These are phyloP conservation scores for Fraxinus sp. DNA, from an alignment of 305 asterid species.

Conservation along the genomic window DNA sequence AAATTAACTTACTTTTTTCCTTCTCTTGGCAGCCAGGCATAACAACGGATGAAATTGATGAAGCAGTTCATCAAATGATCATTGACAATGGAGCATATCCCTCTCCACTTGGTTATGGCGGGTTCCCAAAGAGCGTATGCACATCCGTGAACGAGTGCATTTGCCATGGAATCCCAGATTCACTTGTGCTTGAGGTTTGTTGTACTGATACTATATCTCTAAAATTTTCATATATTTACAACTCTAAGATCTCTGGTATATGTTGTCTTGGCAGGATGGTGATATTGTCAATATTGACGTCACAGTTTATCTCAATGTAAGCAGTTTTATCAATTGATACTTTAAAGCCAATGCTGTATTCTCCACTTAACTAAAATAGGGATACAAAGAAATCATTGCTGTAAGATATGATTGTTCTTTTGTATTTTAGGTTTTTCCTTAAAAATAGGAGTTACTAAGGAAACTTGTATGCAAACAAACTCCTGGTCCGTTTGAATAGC, in stretches of 20 bases:
- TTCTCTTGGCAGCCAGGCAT: conserved; percentile 92
- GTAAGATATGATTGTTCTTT: not conserved
- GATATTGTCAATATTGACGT: conserved; percentile 94
- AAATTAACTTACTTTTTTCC: conserved; percentile 25
- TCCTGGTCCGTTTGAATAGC: not conserved
- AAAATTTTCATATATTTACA: not conserved
- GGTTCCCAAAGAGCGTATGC: conserved; percentile 97
- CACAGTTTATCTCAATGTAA: conserved; percentile 92
- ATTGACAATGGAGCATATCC: conserved; percentile 92
- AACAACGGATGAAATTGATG: conserved; percentile 90
- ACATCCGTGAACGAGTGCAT: conserved; percentile 98
- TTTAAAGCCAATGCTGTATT: conserved; percentile 5
- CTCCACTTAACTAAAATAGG: conserved; percentile 8
- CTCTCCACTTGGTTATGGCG: conserved; percentile 96
- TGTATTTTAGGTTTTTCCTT: not conserved
- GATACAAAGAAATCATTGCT: not conserved
- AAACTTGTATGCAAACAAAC: conserved; percentile 3
- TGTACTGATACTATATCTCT: not conserved
- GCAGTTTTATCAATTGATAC: conserved; percentile 28
- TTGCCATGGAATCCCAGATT: conserved; percentile 99
- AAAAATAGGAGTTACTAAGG: not conserved
- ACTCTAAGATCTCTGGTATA: conserved; percentile 19
- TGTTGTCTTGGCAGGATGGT: conserved; percentile 75
- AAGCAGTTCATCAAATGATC: conserved; percentile 93
- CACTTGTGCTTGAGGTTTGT: conserved; percentile 84